phyloP scores from a whole-genome alignment of 345 rosid genomes.

The Aquilaria sinensis region DNA sequence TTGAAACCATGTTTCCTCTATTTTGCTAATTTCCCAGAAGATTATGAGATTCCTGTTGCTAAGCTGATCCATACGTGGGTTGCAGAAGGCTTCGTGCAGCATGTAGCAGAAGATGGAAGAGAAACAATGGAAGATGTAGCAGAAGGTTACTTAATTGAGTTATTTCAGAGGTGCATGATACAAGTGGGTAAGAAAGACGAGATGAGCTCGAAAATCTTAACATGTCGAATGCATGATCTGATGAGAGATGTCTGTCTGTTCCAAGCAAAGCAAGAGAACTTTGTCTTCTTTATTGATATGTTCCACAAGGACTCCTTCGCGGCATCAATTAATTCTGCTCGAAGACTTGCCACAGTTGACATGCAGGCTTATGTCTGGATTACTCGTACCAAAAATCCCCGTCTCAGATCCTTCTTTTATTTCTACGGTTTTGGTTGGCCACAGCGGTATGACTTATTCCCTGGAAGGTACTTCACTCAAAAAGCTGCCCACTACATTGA shows the following conservation, averaged over 20 bases:
- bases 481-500: no score
- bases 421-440: neutral
- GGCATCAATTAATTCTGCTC: conserved; percentile 3
- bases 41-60: conserved; percentile 14
- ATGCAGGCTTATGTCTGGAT: neutral
- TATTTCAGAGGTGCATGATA: conserved; percentile 31
- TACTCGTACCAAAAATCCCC: conserved; percentile 11
- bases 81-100: conserved; percentile 2
- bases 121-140: conserved; percentile 26
- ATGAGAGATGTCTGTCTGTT: conserved; percentile 17
- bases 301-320: neutral
- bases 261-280: conserved; percentile 20
- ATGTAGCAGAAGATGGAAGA: neutral
- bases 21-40: conserved; percentile 8
- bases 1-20: conserved; percentile 32
- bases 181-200: conserved; percentile 13
- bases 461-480: no score
- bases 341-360: conserved; percentile 20
- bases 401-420: conserved; percentile 26
- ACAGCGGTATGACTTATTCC: no score
- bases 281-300: conserved; percentile 9
- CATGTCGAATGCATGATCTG: conserved; percentile 19
- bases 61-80: conserved; percentile 22
- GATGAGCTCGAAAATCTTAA: conserved; percentile 2
- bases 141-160: conserved; percentile 17